Percentiles rank a stretch among this genome's conserved stretches.
Conservation (phyloP, 345 rosid species). For the Nasturtium officinale region DNA sequence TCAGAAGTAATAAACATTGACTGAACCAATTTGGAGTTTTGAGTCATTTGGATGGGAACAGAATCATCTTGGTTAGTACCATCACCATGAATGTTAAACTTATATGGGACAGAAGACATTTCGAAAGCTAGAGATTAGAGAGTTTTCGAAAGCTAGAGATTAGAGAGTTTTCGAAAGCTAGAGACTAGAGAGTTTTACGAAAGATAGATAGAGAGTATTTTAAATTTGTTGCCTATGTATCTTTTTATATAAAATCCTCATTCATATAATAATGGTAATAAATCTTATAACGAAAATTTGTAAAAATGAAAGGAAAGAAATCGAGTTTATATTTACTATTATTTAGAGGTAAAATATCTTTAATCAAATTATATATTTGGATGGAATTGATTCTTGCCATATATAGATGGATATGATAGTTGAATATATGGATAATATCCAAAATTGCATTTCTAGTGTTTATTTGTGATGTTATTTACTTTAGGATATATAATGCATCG, state of each 20-base stretch:
- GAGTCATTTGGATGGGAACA: slow-evolving; percentile 3
- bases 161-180: neutral
- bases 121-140: neutral
- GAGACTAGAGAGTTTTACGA: too few relatives aligned
- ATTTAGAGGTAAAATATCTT: neutral
- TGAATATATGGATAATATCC: neutral
- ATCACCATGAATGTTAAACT: neutral
- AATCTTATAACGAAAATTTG: neutral
- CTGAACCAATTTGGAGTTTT: slow-evolving; percentile 1
- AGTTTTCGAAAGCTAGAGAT: neutral
- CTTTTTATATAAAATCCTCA: neutral
- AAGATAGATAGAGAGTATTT: neutral
- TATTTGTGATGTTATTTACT: neutral
- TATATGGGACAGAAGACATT: slow-evolving; percentile 12
- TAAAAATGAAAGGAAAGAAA: neutral
- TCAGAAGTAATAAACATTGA: neutral
- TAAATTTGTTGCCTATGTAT: neutral
- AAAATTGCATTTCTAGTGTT: neutral
- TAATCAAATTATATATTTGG: too few relatives aligned
- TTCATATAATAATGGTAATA: neutral
- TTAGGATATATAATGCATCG: neutral
- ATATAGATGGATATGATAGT: neutral
- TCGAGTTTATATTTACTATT: neutral
- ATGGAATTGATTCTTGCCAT: too few relatives aligned
- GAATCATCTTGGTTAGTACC: neutral